A percentile compares a stretch with the other conserved stretches of the same genome.
phyloP scores from a whole-genome alignment of 768 basidiomycete genomes.

The Pleurotus cornucopiae region DNA sequence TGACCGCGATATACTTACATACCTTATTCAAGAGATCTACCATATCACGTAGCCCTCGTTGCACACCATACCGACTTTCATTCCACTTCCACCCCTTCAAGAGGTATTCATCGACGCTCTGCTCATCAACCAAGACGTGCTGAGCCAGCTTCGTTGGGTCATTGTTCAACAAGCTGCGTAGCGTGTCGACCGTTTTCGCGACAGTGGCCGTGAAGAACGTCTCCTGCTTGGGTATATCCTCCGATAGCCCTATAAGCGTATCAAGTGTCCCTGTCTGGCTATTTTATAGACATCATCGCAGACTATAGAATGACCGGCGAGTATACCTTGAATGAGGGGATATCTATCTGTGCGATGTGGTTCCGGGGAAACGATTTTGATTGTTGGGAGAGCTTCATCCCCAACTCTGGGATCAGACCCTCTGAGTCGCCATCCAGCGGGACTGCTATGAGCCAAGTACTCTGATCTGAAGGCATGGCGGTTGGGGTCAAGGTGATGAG shows the following conservation, averaged over 20 bases:
- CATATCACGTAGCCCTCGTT: constrained; percentile 78
- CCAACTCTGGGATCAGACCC: constrained; percentile 61
- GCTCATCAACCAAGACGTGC: constrained; percentile 78
- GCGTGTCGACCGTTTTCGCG: constrained; percentile 91
- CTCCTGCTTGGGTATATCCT: constrained; percentile 91
- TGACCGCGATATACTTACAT: constrained; percentile 14
- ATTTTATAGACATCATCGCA: background rate
- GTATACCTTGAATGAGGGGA: constrained; percentile 87
- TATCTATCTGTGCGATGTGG: constrained; percentile 59
- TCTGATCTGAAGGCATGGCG: constrained; percentile 91
- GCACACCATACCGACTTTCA: constrained; percentile 81
- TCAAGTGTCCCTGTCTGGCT: constrained; percentile 91
- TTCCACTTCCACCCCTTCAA: constrained; percentile 92
- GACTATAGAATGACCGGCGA: background rate
- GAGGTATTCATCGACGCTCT: constrained; percentile 73
- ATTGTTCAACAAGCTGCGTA: constrained; percentile 87
- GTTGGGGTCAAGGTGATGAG: too few relatives aligned
- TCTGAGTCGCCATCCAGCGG: constrained; percentile 86
- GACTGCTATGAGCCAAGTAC: constrained; percentile 88
- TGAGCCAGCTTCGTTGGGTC: constrained; percentile 72
- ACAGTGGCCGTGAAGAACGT: constrained; percentile 80
- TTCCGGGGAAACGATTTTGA: constrained; percentile 43
- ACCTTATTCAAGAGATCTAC: constrained; percentile 86
- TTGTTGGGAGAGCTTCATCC: constrained; percentile 56
- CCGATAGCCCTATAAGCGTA: constrained; percentile 81